Evolutionary conservation across 345 rosid genomes (phyloP), one percentile per base, ranked within the genome.

Genomic region (Punica granatum): DNA sequence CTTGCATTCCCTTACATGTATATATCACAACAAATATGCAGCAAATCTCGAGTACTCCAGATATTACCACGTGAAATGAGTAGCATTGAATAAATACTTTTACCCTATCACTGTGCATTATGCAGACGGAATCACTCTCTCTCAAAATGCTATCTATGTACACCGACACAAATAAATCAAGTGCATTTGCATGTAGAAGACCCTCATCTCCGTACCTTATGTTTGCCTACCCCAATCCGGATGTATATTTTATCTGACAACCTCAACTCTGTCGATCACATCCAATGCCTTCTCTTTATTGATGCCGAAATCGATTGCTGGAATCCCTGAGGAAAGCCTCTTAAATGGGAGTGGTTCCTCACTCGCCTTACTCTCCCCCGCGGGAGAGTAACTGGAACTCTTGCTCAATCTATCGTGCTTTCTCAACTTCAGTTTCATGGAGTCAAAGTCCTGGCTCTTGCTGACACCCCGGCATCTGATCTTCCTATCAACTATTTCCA

Each of bases 201-300:
- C 33, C 33, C 15, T 30, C 34, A 56, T 12, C 60, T 25, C 34
- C 33, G 8, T 56, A 56, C 33, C 34, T 26, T 56, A 12, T 25
- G 25, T 49, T 56, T 12, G 25, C 34, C 13, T 3, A 4, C 28
- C 31, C 60, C 33, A 13, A 2, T 56, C 34, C 19, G 21, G 56
- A 7, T 3, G 7, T 49, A n/a, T 49, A 21, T 28, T 28, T 56
- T 30, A 56, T 56, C 60, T 13, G 15, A 32, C 64, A 48, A 68
- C 74, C 65, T 78, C 80, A 0, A 86, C 92, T 51, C 87, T 67
- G 67, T 81, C 90, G 7, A 86, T 86, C 69, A 72, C 77, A 68
- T 81, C 92, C 82, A 83, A 75, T 33, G 81, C 83, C 71, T 85
- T 85, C 67, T 78, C 85, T 75, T 79, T 76, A 8, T 83, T 84